Evolutionary conservation across 2,329 filamentous ascomycete genomes (phyloP).

Genomic region (Trematosphaeria pertusa): DNA sequence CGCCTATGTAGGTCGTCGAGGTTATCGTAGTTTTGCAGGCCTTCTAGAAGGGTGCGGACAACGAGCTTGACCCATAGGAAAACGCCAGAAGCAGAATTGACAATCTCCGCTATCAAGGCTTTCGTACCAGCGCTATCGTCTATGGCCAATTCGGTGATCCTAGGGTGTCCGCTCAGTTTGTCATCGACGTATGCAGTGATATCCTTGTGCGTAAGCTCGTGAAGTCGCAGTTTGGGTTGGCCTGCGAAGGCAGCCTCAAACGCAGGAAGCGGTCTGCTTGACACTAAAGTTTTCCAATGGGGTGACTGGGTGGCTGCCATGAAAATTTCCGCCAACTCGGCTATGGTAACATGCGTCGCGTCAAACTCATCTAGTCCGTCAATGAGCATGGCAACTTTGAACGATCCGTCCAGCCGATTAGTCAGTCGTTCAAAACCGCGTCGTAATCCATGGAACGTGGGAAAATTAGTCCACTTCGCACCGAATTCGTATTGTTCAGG

Average conservation of each 20-base stretch:
- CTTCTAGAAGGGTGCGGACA: conserved; percentile 1
- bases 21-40: conserved; percentile 1
- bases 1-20: not conserved
- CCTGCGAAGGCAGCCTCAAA: conserved; percentile 9
- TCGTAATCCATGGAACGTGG: conserved; percentile 3
- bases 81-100: not conserved
- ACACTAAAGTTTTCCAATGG: conserved; percentile 12
- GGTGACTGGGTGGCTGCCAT: not conserved
- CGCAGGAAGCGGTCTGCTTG: conserved; percentile 15
- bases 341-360: not conserved
- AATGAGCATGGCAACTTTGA: conserved; percentile 4
- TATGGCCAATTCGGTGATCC: not conserved
- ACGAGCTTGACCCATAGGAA: conserved; percentile 20
- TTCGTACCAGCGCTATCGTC: not conserved
- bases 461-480: not conserved
- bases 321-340: conserved; percentile 5
- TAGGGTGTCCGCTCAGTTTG: not conserved
- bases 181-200: conserved; percentile 9
- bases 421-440: conserved; percentile 1
- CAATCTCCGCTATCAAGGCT: not conserved
- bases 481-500: conserved; percentile 4
- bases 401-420: not conserved
- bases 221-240: conserved; percentile 4
- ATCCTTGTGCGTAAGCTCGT: conserved; percentile 6
- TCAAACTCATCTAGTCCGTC: conserved; percentile 16